Evolutionary conservation across 306 rosid genomes (phyloP).

Genomic region (Canavalia ensiformis): DNA sequence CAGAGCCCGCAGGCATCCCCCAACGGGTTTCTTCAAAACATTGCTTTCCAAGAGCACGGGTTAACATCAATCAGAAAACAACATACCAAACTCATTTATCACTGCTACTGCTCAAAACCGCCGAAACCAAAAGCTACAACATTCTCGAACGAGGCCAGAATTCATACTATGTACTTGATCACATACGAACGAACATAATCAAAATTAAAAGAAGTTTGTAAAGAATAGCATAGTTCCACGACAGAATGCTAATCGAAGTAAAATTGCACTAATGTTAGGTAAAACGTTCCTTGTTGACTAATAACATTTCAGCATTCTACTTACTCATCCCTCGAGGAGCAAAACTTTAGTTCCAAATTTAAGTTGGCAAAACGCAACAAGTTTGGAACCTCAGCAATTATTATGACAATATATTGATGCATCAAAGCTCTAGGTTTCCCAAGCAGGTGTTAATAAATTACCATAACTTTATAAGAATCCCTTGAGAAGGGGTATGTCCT

Average conservation of each 20-base stretch:
- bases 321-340: neutral
- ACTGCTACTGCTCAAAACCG: neutral
- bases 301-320: neutral
- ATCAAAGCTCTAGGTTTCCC: neutral
- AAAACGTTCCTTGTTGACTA: neutral
- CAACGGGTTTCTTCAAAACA: neutral
- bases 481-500: neutral
- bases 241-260: neutral
- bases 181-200: neutral
- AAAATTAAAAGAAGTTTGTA: neutral
- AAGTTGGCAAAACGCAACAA: neutral
- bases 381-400: slow-evolving; percentile 15
- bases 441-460: neutral
- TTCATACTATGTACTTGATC: neutral
- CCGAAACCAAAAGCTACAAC: neutral
- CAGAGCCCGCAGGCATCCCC: neutral
- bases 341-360: slow-evolving; percentile 35
- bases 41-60: neutral
- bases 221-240: neutral
- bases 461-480: neutral
- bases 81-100: neutral
- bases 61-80: neutral
- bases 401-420: neutral
- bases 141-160: neutral
- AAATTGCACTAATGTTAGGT: neutral